Evolutionary conservation across 129 eudicot species (phyloP).

Genomic region (Arctium minus): DNA sequence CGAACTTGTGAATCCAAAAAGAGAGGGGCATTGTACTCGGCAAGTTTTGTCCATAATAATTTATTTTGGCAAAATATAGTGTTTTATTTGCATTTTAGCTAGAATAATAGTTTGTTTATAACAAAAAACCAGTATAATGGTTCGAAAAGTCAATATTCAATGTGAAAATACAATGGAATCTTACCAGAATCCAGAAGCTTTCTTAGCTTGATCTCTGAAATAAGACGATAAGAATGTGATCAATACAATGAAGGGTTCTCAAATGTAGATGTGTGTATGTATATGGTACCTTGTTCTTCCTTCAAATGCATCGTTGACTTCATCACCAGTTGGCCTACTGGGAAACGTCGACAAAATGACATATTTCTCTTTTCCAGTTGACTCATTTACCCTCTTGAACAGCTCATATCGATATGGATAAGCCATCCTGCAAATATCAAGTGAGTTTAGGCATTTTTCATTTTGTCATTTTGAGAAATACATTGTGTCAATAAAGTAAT

Average conservation of each 20-base stretch:
- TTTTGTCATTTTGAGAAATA: neutral
- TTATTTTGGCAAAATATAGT: neutral
- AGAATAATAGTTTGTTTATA: neutral
- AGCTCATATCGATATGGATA: slow-evolving; percentile 77
- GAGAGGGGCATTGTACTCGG: no score
- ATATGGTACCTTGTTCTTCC: slow-evolving; percentile 71
- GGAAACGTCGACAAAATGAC: slow-evolving; percentile 61
- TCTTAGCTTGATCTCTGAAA: slow-evolving; percentile 59
- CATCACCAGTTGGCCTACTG: slow-evolving; percentile 68
- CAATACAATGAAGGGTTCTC: neutral
- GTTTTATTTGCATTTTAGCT: neutral
- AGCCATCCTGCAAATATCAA: slow-evolving; percentile 59
- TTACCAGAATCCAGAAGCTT: slow-evolving; percentile 79
- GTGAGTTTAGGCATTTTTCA: neutral
- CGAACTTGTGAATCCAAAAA: no score
- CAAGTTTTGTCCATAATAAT: no score
- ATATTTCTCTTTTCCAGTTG: slow-evolving; percentile 76
- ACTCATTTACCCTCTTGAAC: slow-evolving; percentile 77
- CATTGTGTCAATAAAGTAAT: no score
- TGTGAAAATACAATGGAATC: slow-evolving; percentile 14
- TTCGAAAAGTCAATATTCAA: neutral
- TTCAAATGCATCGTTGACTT: slow-evolving; percentile 80
- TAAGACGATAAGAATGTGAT: slow-evolving; percentile 3
- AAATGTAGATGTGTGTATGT: neutral
- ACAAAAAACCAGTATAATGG: neutral